Percentiles rank a stretch among this genome's conserved stretches.
These are phyloP conservation scores for Monilinia laxa DNA, from an alignment of 2,329 filamentous ascomycete genomes.

Conservation along the genomic window DNA sequence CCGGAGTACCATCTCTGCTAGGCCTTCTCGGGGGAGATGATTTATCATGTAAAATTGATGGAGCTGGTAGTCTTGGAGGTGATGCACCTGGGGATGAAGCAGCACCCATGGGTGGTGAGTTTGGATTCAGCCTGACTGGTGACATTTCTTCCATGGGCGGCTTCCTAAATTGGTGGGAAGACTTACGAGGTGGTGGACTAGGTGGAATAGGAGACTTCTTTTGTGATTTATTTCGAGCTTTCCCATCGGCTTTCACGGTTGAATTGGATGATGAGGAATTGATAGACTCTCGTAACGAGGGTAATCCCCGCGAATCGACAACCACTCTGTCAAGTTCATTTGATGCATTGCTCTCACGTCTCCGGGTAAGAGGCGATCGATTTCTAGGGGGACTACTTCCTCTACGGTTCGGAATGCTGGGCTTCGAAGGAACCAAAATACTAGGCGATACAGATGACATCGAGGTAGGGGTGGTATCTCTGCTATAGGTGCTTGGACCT, in stretches of 20 bases:
- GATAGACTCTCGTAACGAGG: slow-evolving; percentile 66
- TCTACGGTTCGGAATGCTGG: slow-evolving; percentile 46
- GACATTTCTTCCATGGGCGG: slow-evolving; percentile 43
- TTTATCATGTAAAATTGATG: not conserved
- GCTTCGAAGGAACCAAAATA: slow-evolving; percentile 48
- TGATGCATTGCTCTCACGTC: slow-evolving; percentile 55
- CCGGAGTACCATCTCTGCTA: slow-evolving; percentile 66
- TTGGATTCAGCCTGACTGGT: slow-evolving; percentile 43
- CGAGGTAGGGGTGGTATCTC: slow-evolving; percentile 76
- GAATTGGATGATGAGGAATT: slow-evolving; percentile 73
- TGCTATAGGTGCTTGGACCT: slow-evolving; percentile 67
- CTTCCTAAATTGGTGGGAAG: slow-evolving; percentile 55
- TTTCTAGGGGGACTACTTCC: slow-evolving; percentile 57
- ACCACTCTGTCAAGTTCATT: slow-evolving; percentile 50
- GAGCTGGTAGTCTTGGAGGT: not conserved
- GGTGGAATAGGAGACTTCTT: slow-evolving; percentile 52
- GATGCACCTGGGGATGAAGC: not conserved
- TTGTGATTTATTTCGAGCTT: slow-evolving; percentile 43
- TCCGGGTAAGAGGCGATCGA: slow-evolving; percentile 60
- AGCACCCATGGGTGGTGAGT: not conserved
- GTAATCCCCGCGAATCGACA: slow-evolving; percentile 57
- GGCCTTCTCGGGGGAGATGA: slow-evolving; percentile 54
- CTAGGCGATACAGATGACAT: slow-evolving; percentile 73
- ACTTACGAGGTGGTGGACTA: slow-evolving; percentile 62
- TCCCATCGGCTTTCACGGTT: slow-evolving; percentile 58